Evolutionary conservation across 345 rosid species (phyloP).

Genomic region (Nasturtium officinale): DNA sequence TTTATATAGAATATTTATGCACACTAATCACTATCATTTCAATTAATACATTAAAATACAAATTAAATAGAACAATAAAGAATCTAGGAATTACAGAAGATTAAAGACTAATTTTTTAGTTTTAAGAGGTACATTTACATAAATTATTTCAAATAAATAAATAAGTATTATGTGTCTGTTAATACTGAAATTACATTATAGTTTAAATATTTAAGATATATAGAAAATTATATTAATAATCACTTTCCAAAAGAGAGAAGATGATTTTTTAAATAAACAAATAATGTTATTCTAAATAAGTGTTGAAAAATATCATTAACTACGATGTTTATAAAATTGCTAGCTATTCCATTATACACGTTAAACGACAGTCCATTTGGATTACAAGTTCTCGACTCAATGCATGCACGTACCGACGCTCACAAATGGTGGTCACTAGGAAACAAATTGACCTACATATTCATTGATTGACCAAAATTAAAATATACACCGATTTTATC

Average conservation of each 20-base stretch:
- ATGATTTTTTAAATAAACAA: too few species aligned
- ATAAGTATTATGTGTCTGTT: too few species aligned
- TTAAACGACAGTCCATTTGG: constrained; percentile 28
- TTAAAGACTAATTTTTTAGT: too few species aligned
- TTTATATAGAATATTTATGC: background rate
- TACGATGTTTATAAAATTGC: constrained; percentile 13
- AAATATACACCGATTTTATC: constrained; percentile 34
- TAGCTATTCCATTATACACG: constrained; percentile 26
- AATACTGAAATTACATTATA: too few species aligned
- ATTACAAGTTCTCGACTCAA: constrained; percentile 19
- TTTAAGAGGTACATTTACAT: too few species aligned
- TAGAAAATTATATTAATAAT: too few species aligned
- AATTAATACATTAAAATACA: too few species aligned
- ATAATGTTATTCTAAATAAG: too few species aligned
- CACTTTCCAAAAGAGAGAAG: too few species aligned
- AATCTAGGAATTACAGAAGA: too few species aligned
- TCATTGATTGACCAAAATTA: constrained; percentile 8
- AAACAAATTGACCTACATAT: constrained; percentile 23
- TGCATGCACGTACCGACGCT: constrained; percentile 32
- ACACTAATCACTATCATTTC: background rate
- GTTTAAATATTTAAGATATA: too few species aligned
- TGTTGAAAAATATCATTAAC: background rate
- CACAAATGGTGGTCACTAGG: constrained; percentile 31
- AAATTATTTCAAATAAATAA: too few species aligned
- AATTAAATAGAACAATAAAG: background rate